These are phyloP conservation scores for Apiotrichum veenhuisii DNA, from an alignment of 1,284 basidiomycete genomes.

Conservation along the genomic window DNA sequence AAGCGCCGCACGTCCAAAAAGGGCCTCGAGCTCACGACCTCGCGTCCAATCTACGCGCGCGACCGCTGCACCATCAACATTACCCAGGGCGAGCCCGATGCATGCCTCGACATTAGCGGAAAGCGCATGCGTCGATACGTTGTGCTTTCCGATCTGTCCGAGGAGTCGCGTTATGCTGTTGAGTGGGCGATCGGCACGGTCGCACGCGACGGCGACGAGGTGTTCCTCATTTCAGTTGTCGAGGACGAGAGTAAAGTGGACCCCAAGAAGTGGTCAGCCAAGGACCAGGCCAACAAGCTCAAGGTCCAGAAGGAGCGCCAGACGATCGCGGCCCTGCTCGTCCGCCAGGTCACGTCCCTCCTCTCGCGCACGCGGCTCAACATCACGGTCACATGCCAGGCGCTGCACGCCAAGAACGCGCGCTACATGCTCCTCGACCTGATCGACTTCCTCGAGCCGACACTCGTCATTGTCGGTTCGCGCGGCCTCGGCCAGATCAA, in stretches of 20 bases:
- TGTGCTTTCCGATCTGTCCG: constrained; percentile 87
- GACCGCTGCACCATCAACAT: constrained; percentile 89
- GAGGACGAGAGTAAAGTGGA: constrained; percentile 94
- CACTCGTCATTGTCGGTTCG: constrained; percentile 92
- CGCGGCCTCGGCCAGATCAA: constrained; percentile 85
- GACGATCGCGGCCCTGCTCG: constrained; percentile 77
- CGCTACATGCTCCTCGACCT: constrained; percentile 90
- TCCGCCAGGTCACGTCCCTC: constrained; percentile 80
- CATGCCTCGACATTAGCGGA: constrained; percentile 54
- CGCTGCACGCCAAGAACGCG: constrained; percentile 91
- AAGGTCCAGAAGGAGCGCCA: constrained; percentile 90
- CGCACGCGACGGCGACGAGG: constrained; percentile 86
- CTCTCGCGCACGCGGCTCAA: constrained; percentile 85
- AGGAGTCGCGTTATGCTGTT: constrained; percentile 84
- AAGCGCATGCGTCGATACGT: constrained; percentile 71
- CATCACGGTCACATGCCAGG: constrained; percentile 84
- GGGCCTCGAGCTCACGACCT: constrained; percentile 56
- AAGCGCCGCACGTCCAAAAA: constrained; percentile 35
- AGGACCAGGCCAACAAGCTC: constrained; percentile 70
- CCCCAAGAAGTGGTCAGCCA: constrained; percentile 61
- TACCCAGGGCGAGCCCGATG: constrained; percentile 74
- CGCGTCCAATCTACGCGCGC: constrained; percentile 77
- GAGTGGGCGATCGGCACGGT: constrained; percentile 98
- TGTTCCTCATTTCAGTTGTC: constrained; percentile 81
- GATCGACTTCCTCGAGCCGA: constrained; percentile 84